Conservation (phyloP, 768 basidiomycete genomes). For the Strobilomyces echinocephalus region DNA sequence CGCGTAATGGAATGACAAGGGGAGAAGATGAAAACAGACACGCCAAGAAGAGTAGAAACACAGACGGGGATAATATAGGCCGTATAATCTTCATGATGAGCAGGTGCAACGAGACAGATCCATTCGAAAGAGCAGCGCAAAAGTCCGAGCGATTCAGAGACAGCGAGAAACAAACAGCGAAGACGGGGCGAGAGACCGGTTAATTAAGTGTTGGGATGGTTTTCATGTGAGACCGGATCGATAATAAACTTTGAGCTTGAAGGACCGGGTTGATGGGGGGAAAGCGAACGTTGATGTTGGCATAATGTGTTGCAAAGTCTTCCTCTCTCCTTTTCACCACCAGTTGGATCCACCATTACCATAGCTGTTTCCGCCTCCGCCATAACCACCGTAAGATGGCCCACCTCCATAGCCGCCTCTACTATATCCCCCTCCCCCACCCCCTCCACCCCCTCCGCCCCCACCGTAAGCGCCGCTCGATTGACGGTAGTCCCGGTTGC, state of each 20-base stretch:
- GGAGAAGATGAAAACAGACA: slow-evolving; percentile 18
- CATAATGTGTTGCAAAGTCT: slow-evolving; percentile 6
- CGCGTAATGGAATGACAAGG: slow-evolving; percentile 16
- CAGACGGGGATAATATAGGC: slow-evolving; percentile 39
- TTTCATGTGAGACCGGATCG: slow-evolving; percentile 22
- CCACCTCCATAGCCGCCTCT: slow-evolving; percentile 40
- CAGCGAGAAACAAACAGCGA: slow-evolving; percentile 27
- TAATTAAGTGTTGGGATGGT: slow-evolving; percentile 15
- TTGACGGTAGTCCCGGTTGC: slow-evolving; percentile 33
- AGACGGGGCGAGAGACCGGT: slow-evolving; percentile 13
- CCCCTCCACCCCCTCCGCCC: slow-evolving; percentile 35
- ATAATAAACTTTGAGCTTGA: slow-evolving; percentile 15
- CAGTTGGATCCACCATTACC: slow-evolving; percentile 37
- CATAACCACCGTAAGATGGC: slow-evolving; percentile 26
- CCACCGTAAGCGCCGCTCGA: slow-evolving; percentile 26
- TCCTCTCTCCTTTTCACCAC: slow-evolving; percentile 42
- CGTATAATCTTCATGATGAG: slow-evolving; percentile 43
- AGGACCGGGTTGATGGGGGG: slow-evolving; percentile 4
- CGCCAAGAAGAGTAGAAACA: slow-evolving; percentile 35
- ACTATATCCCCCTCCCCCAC: slow-evolving; percentile 28
- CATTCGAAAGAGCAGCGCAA: slow-evolving; percentile 63
- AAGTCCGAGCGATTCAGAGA: slow-evolving; percentile 36
- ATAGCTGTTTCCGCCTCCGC: slow-evolving; percentile 27
- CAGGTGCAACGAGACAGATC: slow-evolving; percentile 53
- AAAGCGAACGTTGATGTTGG: slow-evolving; percentile 9